These are phyloP conservation scores for Spatholobus suberectus DNA, from an alignment of 306 rosid species.

Conservation along the genomic window DNA sequence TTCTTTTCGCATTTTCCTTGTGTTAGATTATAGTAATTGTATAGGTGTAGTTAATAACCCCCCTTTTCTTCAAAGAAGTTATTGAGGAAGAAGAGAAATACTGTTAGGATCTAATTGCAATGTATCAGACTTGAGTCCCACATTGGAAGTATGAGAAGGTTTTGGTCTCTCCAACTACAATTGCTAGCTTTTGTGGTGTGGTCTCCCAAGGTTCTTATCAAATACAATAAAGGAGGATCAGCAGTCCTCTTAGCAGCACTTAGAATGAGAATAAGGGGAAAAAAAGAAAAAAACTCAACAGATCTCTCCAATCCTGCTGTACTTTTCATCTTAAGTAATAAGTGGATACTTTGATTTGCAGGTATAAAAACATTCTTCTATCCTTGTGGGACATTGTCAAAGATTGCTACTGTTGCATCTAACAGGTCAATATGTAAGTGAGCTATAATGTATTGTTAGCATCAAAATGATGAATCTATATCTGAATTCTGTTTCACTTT, in stretches of 20 bases:
- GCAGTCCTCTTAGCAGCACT: neutral
- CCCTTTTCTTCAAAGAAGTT: neutral
- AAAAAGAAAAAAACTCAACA: neutral
- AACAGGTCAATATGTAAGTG: constrained; percentile 88
- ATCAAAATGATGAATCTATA: constrained; percentile 8
- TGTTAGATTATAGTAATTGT: constrained; percentile 24
- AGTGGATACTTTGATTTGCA: constrained; percentile 47
- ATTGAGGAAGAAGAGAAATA: neutral
- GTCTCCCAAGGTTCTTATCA: neutral
- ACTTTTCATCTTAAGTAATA: constrained; percentile 14
- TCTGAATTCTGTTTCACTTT: neutral
- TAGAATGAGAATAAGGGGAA: neutral
- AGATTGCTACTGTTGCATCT: constrained; percentile 83
- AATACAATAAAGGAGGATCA: neutral
- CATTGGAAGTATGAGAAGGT: neutral
- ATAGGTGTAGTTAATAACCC: constrained; percentile 23
- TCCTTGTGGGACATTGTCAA: constrained; percentile 94
- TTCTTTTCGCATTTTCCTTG: constrained; percentile 7
- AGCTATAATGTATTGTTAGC: constrained; percentile 19
- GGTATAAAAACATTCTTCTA: constrained; percentile 87
- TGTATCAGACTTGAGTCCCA: neutral
- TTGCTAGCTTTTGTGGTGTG: neutral
- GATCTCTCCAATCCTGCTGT: neutral
- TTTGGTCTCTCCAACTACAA: neutral
- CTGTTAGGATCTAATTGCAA: neutral